Percentiles rank a stretch among this genome's conserved stretches.
phyloP scores from a whole-genome alignment of 306 rosid genomes.

The Malus orientalis region DNA sequence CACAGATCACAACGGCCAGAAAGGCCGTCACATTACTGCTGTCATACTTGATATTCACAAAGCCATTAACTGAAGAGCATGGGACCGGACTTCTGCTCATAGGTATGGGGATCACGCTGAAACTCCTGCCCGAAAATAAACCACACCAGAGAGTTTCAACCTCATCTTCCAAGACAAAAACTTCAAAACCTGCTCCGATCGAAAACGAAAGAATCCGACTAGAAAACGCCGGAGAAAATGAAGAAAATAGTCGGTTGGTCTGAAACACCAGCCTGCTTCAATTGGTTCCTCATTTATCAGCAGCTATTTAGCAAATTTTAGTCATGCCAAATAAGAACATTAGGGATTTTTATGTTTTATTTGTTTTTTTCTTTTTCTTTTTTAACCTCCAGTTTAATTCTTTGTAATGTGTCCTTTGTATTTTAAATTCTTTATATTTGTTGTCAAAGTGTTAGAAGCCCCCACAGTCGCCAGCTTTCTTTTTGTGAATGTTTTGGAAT shows the following conservation, averaged over 20 bases:
- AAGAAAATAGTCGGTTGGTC: conserved; percentile 59
- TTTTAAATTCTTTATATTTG: background rate
- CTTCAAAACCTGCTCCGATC: conserved; percentile 18
- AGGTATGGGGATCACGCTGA: conserved; percentile 85
- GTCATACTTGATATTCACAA: conserved; percentile 86
- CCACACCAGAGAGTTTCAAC: conserved; percentile 21
- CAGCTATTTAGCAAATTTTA: background rate
- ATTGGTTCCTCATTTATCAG: background rate
- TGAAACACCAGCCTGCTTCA: conserved; percentile 4
- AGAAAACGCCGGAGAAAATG: conserved; percentile 26
- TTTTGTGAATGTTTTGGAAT: background rate
- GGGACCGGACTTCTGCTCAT: conserved; percentile 79
- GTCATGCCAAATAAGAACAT: background rate
- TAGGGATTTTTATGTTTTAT: background rate
- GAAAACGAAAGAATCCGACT: conserved; percentile 22
- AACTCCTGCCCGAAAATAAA: conserved; percentile 68
- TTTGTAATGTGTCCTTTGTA: background rate
- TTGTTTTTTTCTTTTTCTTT: background rate
- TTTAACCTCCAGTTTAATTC: background rate
- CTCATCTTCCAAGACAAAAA: conserved; percentile 4
- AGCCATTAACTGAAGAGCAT: conserved; percentile 88
- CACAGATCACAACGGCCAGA: conserved; percentile 91
- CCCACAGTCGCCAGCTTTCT: background rate
- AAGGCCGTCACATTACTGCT: conserved; percentile 81
- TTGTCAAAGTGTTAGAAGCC: background rate